A percentile compares a stretch with the other conserved stretches of the same genome.
Conservation (phyloP, 2,329 filamentous ascomycete species). For the Calcarisporium arbuscula region DNA sequence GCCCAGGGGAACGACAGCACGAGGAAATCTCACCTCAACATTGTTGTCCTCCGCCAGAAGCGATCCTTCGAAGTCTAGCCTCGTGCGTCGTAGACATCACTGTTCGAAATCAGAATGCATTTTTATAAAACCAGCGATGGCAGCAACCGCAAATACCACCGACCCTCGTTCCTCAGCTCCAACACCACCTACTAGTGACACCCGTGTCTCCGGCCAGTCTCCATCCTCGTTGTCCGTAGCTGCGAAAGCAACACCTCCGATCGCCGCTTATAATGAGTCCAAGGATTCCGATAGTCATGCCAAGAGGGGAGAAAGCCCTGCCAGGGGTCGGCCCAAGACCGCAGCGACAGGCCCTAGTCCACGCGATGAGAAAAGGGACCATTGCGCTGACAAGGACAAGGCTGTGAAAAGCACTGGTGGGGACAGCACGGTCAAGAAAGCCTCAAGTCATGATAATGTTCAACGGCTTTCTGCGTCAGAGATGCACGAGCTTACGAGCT, state of each 20-base stretch:
- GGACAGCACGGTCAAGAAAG: conserved; percentile 23
- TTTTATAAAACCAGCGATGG: conserved; percentile 14
- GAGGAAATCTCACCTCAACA: too few species aligned
- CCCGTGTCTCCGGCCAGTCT: too few species aligned
- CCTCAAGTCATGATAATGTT: conserved; percentile 35
- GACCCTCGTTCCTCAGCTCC: conserved; percentile 10
- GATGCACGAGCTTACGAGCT: conserved; percentile 51
- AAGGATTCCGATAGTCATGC: too few species aligned
- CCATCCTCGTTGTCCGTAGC: too few species aligned
- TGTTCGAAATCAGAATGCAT: conserved; percentile 2
- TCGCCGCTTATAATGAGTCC: too few species aligned
- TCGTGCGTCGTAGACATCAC: background rate
- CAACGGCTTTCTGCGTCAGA: conserved; percentile 51
- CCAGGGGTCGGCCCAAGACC: conserved; percentile 2
- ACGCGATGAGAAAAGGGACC: background rate
- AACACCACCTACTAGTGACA: too few species aligned
- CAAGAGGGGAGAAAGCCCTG: conserved; percentile 1
- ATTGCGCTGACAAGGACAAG: conserved; percentile 9
- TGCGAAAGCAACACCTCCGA: too few species aligned
- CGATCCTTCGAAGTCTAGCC: background rate
- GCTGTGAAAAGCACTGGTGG: too few species aligned
- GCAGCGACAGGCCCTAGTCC: background rate
- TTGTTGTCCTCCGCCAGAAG: background rate
- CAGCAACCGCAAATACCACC: conserved; percentile 17
- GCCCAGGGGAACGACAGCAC: too few species aligned